Evolutionary conservation across 805 yeast genomes (phyloP), one percentile per base, ranked within the genome.

Genomic region (Monosporozyma siamensis): DNA sequence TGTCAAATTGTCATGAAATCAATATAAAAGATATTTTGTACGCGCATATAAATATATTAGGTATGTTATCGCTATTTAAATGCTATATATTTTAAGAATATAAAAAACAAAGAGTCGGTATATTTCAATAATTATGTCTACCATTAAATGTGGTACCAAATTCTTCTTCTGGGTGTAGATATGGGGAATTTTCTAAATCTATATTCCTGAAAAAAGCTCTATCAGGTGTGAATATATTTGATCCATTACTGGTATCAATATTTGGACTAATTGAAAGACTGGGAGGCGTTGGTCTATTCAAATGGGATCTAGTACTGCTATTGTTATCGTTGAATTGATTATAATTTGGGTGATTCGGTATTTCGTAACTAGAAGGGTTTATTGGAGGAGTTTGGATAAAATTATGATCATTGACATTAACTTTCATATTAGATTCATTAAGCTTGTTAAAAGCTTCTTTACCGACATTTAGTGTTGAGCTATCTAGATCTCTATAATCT

Each of bases 221-320:
- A 15, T 34, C 32, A 9, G 50, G 50, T n/a, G 50, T 45, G 20
- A 31, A 39, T 9, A 45, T 10, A 40, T n/a, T n/a, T n/a, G 35
- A 29, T 4, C 17, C 25, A 6, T 25, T 8, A 18, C 18, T 18
- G 38, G 22, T 9, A 11, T 32, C 34, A n/a, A 17, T n/a, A 10
- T 31, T 22, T 14, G 15, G 18, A 18, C 18, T 32, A 17, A 32
- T 12, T 32, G 35, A 32, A 18, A 32, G 23, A 18, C 35, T 32
- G 7, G 35, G 35, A 9, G 35, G 35, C 14, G 11, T 3, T 18
- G 35, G 35, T 18, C 35, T 17, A 18, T 18, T 32, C 6, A 32
- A 18, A 18, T 18, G 7, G 15, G 23, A 7, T 3, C 14, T 32
- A 3, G 23, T 10, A 8, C 18, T 14, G 4, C 10, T 7, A 6